Conservation (phyloP, 2,329 filamentous ascomycete genomes). For the Trichoderma sp. region DNA sequence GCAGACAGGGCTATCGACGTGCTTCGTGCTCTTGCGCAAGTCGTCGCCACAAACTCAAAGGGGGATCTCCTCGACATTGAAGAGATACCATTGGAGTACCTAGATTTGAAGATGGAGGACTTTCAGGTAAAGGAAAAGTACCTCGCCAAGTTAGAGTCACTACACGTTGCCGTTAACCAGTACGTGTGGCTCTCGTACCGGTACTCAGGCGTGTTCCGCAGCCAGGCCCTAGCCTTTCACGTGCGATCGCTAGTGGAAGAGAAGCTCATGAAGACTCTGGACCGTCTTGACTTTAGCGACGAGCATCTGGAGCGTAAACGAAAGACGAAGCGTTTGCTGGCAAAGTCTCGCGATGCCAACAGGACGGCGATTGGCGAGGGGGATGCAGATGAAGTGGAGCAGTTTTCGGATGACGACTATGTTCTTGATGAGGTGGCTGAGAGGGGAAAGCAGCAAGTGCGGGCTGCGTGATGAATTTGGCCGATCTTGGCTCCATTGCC, state of each 20-base stretch:
- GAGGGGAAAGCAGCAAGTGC: not conserved
- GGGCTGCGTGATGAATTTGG: not conserved
- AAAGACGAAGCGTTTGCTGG: constrained; percentile 26
- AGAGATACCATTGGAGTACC: constrained; percentile 67
- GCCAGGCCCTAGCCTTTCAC: constrained; percentile 72
- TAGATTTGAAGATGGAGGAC: constrained; percentile 60
- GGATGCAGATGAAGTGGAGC: constrained; percentile 21
- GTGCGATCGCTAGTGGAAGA: constrained; percentile 75
- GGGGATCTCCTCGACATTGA: constrained; percentile 71
- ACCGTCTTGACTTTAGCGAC: constrained; percentile 51
- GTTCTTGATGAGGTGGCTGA: constrained; percentile 19
- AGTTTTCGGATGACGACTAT: constrained; percentile 24
- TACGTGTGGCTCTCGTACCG: constrained; percentile 95
- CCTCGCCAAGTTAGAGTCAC: constrained; percentile 66
- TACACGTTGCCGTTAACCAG: constrained; percentile 79
- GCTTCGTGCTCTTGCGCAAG: constrained; percentile 63
- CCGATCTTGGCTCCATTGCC: not conserved
- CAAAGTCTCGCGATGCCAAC: constrained; percentile 21
- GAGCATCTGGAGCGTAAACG: constrained; percentile 33
- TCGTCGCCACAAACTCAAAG: constrained; percentile 64
- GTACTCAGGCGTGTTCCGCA: constrained; percentile 75
- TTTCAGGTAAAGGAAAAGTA: constrained; percentile 49
- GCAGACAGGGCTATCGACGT: constrained; percentile 48
- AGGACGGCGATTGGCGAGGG: constrained; percentile 21
- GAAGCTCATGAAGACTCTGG: constrained; percentile 55